Conservation (phyloP, 2,329 filamentous ascomycete species). For the Pseudogymnoascus sp. region DNA sequence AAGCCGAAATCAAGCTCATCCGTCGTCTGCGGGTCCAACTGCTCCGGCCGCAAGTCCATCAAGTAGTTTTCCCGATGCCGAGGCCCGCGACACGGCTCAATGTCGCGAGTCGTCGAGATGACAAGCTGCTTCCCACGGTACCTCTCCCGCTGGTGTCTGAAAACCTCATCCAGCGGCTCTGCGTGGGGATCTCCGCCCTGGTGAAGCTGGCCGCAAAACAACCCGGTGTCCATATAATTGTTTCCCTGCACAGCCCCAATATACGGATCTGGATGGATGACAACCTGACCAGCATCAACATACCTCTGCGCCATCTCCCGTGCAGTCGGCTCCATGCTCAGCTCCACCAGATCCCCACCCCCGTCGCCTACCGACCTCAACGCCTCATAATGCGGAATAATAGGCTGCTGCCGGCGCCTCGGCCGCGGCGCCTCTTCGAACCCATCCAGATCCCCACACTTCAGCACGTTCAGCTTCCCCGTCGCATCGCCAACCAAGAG, state of each 20-base stretch:
- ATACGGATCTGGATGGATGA: slow-evolving; percentile 35
- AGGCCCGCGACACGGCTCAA: not conserved
- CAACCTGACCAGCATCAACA: slow-evolving; percentile 35
- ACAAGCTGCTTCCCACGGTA: not conserved
- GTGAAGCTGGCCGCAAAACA: slow-evolving; percentile 44
- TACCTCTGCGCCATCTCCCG: slow-evolving; percentile 28
- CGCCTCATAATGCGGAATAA: slow-evolving; percentile 37
- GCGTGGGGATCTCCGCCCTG: slow-evolving; percentile 30
- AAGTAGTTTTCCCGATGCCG: not conserved
- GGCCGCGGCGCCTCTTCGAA: slow-evolving; percentile 17
- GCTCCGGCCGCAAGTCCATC: not conserved
- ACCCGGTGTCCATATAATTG: slow-evolving; percentile 36
- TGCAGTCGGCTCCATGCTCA: slow-evolving; percentile 15
- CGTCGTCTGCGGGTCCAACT: not conserved
- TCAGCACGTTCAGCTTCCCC: slow-evolving; percentile 49
- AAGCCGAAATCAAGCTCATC: not conserved
- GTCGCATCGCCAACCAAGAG: slow-evolving; percentile 53
- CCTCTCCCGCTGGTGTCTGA: not conserved
- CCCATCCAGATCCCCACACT: slow-evolving; percentile 35
- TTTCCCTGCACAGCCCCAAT: slow-evolving; percentile 50
- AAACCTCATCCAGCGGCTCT: not conserved
- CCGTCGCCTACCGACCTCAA: not conserved
- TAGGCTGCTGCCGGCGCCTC: slow-evolving; percentile 38
- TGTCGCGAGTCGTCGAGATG: not conserved
- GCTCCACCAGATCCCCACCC: not conserved